phyloP scores from a whole-genome alignment of 2,329 filamentous ascomycete species.

The Fusarium incarnatum region DNA sequence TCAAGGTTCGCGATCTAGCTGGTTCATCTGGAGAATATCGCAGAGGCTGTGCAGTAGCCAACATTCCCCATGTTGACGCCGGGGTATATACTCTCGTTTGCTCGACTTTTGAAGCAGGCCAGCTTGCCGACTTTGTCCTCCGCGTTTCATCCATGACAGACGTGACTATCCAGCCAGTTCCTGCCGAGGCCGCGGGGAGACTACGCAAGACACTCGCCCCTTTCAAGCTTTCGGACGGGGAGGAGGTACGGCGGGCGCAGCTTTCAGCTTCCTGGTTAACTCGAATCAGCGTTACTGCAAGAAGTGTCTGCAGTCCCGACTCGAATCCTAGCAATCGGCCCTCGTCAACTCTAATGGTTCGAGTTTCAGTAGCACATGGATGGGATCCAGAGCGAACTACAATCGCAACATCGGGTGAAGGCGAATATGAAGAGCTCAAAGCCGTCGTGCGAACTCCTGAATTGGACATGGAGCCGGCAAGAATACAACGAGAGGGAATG shows the following conservation, averaged over 20 bases:
- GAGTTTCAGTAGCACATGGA: slow-evolving; percentile 79
- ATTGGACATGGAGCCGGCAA: slow-evolving; percentile 77
- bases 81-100: slow-evolving; percentile 90
- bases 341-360: slow-evolving; percentile 67
- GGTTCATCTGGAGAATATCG: slow-evolving; percentile 90
- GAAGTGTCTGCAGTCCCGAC: slow-evolving; percentile 47
- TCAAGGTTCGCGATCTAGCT: slow-evolving; percentile 82
- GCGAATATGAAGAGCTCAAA: slow-evolving; percentile 77
- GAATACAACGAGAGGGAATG: slow-evolving; percentile 66
- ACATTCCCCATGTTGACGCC: slow-evolving; percentile 68
- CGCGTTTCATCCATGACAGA: slow-evolving; percentile 74
- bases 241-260: slow-evolving; percentile 55
- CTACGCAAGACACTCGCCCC: slow-evolving; percentile 70
- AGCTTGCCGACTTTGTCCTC: slow-evolving; percentile 79
- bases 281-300: slow-evolving; percentile 57
- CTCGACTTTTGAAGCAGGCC: slow-evolving; percentile 88
- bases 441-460: slow-evolving; percentile 76
- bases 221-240: slow-evolving; percentile 62
- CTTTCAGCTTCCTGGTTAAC: slow-evolving; percentile 65
- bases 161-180: slow-evolving; percentile 69
- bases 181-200: slow-evolving; percentile 79
- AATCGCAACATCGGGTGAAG: slow-evolving; percentile 75
- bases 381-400: slow-evolving; percentile 75
- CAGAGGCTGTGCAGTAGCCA: slow-evolving; percentile 78
- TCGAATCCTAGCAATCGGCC: slow-evolving; percentile 25